Conservation (phyloP, 345 rosid genomes). For the Clarkia xantiana region DNA sequence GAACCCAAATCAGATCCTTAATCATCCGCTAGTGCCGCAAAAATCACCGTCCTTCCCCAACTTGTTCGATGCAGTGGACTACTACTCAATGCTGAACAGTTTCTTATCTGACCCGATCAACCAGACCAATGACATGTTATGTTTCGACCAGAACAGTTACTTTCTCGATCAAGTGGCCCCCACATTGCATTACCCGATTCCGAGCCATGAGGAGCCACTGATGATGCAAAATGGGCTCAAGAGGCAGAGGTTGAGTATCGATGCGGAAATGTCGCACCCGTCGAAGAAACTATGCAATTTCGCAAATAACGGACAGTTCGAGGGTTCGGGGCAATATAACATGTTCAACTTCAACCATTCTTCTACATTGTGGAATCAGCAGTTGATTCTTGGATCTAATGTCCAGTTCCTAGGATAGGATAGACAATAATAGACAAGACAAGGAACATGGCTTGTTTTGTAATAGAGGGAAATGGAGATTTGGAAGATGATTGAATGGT, state of each 20-base stretch:
- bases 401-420: constrained; percentile 1
- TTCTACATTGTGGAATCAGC: constrained; percentile 4
- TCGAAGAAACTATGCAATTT: constrained; percentile 45
- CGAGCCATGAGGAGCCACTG: neutral
- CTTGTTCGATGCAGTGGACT: constrained; percentile 64
- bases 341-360: constrained; percentile 16
- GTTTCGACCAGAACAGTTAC: neutral
- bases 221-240: neutral
- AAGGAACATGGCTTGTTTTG: too few species aligned
- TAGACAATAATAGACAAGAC: neutral
- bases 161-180: neutral
- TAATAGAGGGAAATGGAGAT: too few species aligned
- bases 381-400: constrained; percentile 6
- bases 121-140: neutral
- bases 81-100: constrained; percentile 43
- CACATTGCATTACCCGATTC: too few species aligned
- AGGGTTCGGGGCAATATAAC: constrained; percentile 21
- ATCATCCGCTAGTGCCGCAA: constrained; percentile 33
- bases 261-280: neutral
- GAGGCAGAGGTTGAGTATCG: constrained; percentile 1
- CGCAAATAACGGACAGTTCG: constrained; percentile 24
- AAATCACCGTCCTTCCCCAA: constrained; percentile 66
- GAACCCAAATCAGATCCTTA: neutral
- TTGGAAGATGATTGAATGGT: too few species aligned
- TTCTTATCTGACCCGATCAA: constrained; percentile 40